Evolutionary conservation across 306 rosid genomes (phyloP).

Genomic region (Sesbania bispinosa): DNA sequence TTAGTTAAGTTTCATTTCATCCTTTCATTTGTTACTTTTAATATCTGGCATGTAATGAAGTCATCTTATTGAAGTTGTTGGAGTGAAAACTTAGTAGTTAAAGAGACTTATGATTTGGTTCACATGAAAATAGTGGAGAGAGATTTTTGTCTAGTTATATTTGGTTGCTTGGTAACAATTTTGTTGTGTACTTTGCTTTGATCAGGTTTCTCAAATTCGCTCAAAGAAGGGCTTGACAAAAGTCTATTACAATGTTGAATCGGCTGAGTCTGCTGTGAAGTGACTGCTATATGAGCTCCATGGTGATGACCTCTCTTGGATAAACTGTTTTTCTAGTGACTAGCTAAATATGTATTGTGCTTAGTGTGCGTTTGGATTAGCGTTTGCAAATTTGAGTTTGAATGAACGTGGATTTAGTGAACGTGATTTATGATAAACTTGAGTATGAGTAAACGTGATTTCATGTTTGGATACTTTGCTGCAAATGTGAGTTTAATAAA

Average conservation of each 20-base stretch:
- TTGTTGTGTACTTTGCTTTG: conserved; percentile 22
- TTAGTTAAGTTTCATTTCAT: neutral
- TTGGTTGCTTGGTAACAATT: neutral
- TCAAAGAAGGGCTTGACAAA: conserved; percentile 66
- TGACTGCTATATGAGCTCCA: conserved; percentile 11
- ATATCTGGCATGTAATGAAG: neutral
- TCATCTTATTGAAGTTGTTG: neutral
- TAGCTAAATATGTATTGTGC: neutral
- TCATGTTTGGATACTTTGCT: no score
- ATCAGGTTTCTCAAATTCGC: conserved; percentile 67
- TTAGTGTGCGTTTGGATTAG: no score
- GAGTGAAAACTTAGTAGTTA: neutral
- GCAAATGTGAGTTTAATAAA: no score
- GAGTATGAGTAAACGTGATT: no score
- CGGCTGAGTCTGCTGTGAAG: conserved; percentile 16
- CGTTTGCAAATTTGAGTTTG: no score
- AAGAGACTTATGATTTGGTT: neutral
- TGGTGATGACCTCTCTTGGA: neutral
- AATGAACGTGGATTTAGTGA: no score
- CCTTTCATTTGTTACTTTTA: neutral
- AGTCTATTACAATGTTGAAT: conserved; percentile 54
- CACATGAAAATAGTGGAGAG: neutral
- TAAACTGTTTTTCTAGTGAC: neutral
- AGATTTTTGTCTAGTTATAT: neutral
- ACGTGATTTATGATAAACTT: no score